phyloP scores from a whole-genome alignment of 441 rosid species.

The Gossypium gossypioides region DNA sequence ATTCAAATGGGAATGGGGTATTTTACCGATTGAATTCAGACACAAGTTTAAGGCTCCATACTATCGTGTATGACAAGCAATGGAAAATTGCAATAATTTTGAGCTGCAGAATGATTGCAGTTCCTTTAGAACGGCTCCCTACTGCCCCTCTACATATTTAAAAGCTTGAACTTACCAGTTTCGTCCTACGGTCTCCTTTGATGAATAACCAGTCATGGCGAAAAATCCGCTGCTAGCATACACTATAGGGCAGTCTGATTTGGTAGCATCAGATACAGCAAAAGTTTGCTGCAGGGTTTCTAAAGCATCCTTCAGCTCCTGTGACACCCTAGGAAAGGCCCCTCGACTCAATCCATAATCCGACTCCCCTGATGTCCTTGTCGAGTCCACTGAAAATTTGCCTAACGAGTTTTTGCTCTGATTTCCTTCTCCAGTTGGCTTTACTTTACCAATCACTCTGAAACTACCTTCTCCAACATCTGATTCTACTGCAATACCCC shows the following conservation, averaged over 20 bases:
- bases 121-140: not conserved
- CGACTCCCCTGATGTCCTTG: slow-evolving; percentile 61
- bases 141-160: not conserved
- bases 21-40: not conserved
- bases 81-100: not conserved
- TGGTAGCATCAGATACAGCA: slow-evolving; percentile 84
- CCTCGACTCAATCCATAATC: slow-evolving; percentile 20
- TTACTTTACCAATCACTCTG: slow-evolving; percentile 21
- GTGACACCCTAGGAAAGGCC: slow-evolving; percentile 60
- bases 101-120: not conserved
- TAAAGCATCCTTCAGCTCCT: slow-evolving; percentile 78
- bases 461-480: slow-evolving; percentile 39
- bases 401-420: slow-evolving; percentile 30
- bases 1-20: too few relatives aligned
- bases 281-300: slow-evolving; percentile 87
- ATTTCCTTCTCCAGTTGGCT: slow-evolving; percentile 31
- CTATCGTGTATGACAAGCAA: not conserved
- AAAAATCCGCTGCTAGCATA: slow-evolving; percentile 92
- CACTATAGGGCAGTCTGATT: slow-evolving; percentile 75
- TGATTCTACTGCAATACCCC: slow-evolving; percentile 64
- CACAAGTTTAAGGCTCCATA: not conserved
- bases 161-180: slow-evolving; percentile 46
- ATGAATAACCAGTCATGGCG: slow-evolving; percentile 79
- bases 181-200: slow-evolving; percentile 70
- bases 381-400: slow-evolving; percentile 25